phyloP scores from a whole-genome alignment of 129 eudicot species.

The Heracleum sosnowskyi region DNA sequence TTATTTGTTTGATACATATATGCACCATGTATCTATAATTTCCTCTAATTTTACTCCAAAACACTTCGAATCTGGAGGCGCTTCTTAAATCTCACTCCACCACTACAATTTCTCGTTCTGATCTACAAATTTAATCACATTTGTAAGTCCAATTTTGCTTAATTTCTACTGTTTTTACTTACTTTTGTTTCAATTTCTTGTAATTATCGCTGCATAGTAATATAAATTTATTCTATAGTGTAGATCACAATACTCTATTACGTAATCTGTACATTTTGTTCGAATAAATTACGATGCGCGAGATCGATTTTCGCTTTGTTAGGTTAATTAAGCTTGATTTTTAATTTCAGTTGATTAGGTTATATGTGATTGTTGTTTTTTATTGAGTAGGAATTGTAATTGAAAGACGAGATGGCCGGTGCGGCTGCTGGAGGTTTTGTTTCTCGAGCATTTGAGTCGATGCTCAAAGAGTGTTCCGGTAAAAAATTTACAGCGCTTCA shows the following conservation, averaged over 20 bases:
- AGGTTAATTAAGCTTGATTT: not conserved
- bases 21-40: not conserved
- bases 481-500: conserved; percentile 69
- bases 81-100: not conserved
- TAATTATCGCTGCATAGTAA: not conserved
- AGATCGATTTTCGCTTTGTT: not conserved
- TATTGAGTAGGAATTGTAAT: not conserved
- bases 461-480: conserved; percentile 82
- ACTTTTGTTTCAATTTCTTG: not conserved
- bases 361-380: not conserved
- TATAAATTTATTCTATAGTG: not conserved
- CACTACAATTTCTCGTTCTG: not conserved
- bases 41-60: not conserved
- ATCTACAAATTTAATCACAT: not conserved
- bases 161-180: not conserved
- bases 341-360: not conserved
- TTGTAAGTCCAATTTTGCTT: not conserved
- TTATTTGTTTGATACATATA: not conserved
- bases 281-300: not conserved
- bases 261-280: not conserved
- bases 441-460: conserved; percentile 85
- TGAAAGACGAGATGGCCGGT: conserved; percentile 50
- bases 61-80: not conserved
- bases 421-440: conserved; percentile 96
- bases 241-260: not conserved